These are phyloP conservation scores for Prillingera fragicola DNA, from an alignment of 1,284 basidiomycete species.

Conservation along the genomic window DNA sequence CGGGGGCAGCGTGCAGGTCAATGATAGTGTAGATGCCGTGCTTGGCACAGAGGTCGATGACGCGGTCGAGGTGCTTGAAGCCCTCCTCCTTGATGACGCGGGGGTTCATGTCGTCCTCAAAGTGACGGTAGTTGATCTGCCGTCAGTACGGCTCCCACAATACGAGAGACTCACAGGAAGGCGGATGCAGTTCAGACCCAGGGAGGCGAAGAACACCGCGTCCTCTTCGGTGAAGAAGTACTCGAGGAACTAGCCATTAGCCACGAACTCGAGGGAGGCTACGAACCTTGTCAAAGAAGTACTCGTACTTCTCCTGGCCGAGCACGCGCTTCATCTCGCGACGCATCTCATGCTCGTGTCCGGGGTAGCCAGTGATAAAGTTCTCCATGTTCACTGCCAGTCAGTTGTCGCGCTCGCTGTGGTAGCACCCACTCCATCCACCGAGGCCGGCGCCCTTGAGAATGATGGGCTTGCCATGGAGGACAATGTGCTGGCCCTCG, in stretches of 20 bases:
- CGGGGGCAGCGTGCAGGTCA: slow-evolving; percentile 43
- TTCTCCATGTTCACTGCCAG: slow-evolving; percentile 18
- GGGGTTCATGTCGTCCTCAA: slow-evolving; percentile 43
- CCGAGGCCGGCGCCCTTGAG: slow-evolving; percentile 20
- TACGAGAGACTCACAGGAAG: too few relatives aligned
- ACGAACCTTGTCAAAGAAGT: slow-evolving; percentile 65
- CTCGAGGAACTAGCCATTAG: slow-evolving; percentile 56
- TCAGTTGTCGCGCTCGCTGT: neutral
- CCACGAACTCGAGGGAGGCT: neutral
- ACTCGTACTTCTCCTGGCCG: slow-evolving; percentile 59
- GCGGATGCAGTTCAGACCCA: slow-evolving; percentile 65
- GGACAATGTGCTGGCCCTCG: slow-evolving; percentile 11
- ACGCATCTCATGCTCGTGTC: slow-evolving; percentile 53
- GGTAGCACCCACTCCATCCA: slow-evolving; percentile 7
- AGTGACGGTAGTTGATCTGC: slow-evolving; percentile 50
- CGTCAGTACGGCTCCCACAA: too few relatives aligned
- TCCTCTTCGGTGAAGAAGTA: slow-evolving; percentile 62
- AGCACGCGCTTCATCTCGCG: slow-evolving; percentile 58
- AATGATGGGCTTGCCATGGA: slow-evolving; percentile 7
- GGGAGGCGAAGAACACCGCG: slow-evolving; percentile 58
- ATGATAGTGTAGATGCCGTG: slow-evolving; percentile 44
- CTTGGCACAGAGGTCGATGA: slow-evolving; percentile 36
- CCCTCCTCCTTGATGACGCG: slow-evolving; percentile 42
- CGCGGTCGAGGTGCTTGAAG: slow-evolving; percentile 43
- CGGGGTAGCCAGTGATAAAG: slow-evolving; percentile 9